Evolutionary conservation across 768 basidiomycete genomes (phyloP).

Genomic region (Leucosporidium yakuticum): DNA sequence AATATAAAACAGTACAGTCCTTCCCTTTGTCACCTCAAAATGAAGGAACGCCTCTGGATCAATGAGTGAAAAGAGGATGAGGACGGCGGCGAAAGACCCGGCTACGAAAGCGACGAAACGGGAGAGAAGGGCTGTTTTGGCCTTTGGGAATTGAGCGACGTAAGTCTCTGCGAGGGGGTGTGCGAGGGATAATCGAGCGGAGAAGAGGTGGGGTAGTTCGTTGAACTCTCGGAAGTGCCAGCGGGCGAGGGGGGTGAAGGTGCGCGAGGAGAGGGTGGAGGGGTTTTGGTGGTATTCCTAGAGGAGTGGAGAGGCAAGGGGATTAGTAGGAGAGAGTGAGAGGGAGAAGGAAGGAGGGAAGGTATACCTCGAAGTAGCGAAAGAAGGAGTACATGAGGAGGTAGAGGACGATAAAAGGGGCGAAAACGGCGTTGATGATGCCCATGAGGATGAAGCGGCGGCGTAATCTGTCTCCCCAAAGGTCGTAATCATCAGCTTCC

Average conservation of each 20-base stretch:
- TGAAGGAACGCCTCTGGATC: conserved; percentile 90
- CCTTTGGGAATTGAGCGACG: conserved; percentile 96
- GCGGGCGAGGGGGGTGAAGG: conserved; percentile 88
- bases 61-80: conserved; percentile 81
- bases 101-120: conserved; percentile 93
- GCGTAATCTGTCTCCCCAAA: conserved; percentile 55
- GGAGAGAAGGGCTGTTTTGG: conserved; percentile 80
- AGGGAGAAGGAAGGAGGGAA: conserved; percentile 35
- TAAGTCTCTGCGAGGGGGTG: conserved; percentile 89
- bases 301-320: neutral
- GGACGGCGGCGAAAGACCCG: conserved; percentile 92
- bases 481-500: neutral
- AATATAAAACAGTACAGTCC: conserved; percentile 90
- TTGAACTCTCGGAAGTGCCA: conserved; percentile 99
- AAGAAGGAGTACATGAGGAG: conserved; percentile 98
- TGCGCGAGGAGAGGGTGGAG: conserved; percentile 82
- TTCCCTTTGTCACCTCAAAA: conserved; percentile 88
- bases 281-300: conserved; percentile 99
- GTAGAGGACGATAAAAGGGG: conserved; percentile 94
- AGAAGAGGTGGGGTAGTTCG: conserved; percentile 88
- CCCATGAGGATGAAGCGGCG: conserved; percentile 95
- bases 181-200: conserved; percentile 74
- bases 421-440: conserved; percentile 87
- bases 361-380: conserved; percentile 96
- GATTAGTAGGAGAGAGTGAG: neutral